Evolutionary conservation across 345 rosid genomes (phyloP).

Genomic region (Moricandia moricandioides): DNA sequence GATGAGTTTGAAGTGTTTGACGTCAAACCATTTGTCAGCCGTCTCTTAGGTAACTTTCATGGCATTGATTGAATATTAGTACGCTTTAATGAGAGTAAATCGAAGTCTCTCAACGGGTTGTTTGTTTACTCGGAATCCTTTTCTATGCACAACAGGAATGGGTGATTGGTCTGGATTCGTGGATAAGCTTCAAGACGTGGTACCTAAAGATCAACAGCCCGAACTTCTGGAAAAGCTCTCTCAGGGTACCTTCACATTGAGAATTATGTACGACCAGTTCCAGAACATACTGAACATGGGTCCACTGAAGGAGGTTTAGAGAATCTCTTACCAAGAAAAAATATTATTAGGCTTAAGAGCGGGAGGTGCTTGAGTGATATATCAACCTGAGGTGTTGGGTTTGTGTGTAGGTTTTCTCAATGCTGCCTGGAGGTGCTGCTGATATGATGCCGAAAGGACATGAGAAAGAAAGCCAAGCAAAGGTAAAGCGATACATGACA

Average conservation of each 20-base stretch:
- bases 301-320: slow-evolving; percentile 74
- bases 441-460: slow-evolving; percentile 93
- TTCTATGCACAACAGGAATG: slow-evolving; percentile 53
- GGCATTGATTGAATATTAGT: not conserved
- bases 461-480: slow-evolving; percentile 92
- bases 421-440: slow-evolving; percentile 82
- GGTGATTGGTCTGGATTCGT: slow-evolving; percentile 93
- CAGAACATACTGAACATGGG: slow-evolving; percentile 89
- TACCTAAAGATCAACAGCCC: slow-evolving; percentile 93
- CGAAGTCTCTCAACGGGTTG: not conserved
- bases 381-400: slow-evolving; percentile 1
- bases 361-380: not conserved
- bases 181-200: slow-evolving; percentile 94
- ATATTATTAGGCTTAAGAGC: not conserved
- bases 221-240: slow-evolving; percentile 93
- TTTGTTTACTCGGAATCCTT: not conserved
- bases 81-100: not conserved
- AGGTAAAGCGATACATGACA: slow-evolving; percentile 87
- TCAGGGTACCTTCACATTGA: slow-evolving; percentile 80
- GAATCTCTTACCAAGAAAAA: not conserved
- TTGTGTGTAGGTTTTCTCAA: slow-evolving; percentile 62
- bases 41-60: slow-evolving; percentile 61
- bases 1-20: slow-evolving; percentile 94
- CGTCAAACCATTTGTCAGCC: slow-evolving; percentile 86
- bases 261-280: slow-evolving; percentile 88